Evolutionary conservation across 768 basidiomycete genomes (phyloP).

Genomic region (Thelephora ganbajun): DNA sequence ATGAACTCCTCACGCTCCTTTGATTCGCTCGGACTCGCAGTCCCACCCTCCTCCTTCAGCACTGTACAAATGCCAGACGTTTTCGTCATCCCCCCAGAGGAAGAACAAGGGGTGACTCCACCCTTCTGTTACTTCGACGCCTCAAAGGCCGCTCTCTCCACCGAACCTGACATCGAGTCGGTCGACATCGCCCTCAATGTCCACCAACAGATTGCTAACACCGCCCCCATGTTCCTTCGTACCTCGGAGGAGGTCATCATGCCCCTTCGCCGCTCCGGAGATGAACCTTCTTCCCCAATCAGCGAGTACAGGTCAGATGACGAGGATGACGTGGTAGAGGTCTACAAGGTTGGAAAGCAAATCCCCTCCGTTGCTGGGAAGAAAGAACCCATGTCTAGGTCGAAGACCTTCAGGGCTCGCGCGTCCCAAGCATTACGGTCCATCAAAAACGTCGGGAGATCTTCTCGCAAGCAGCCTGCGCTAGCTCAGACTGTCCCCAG

Average conservation of each 20-base stretch:
- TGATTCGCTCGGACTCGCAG: constrained; percentile 13
- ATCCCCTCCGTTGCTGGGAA: constrained; percentile 13
- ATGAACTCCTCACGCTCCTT: constrained; percentile 17
- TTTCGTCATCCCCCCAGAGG: constrained; percentile 23
- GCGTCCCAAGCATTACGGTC: constrained; percentile 21
- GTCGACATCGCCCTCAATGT: constrained; percentile 15
- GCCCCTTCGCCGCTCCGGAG: constrained; percentile 10
- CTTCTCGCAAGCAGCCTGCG: constrained; percentile 5
- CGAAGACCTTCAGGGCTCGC: constrained; percentile 20
- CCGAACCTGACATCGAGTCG: constrained; percentile 17
- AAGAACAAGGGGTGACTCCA: constrained; percentile 19
- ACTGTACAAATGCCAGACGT: constrained; percentile 18
- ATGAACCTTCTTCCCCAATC: constrained; percentile 1
- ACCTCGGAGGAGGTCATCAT: constrained; percentile 16
- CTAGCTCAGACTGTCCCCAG: constrained; percentile 1
- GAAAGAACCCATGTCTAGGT: constrained; percentile 15
- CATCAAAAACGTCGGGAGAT: constrained; percentile 20
- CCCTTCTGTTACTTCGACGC: constrained; percentile 23
- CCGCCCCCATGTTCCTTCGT: constrained; percentile 17
- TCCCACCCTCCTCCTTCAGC: constrained; percentile 13
- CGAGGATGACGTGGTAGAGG: constrained; percentile 21
- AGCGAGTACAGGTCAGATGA: constrained; percentile 1
- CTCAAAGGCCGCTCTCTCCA: constrained; percentile 11
- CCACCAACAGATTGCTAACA: constrained; percentile 18
- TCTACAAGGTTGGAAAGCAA: constrained; percentile 19